Evolutionary conservation across 2,329 filamentous ascomycete genomes (phyloP), one percentile per base, ranked within the genome.

Genomic region (Penicillium griseofulvum): DNA sequence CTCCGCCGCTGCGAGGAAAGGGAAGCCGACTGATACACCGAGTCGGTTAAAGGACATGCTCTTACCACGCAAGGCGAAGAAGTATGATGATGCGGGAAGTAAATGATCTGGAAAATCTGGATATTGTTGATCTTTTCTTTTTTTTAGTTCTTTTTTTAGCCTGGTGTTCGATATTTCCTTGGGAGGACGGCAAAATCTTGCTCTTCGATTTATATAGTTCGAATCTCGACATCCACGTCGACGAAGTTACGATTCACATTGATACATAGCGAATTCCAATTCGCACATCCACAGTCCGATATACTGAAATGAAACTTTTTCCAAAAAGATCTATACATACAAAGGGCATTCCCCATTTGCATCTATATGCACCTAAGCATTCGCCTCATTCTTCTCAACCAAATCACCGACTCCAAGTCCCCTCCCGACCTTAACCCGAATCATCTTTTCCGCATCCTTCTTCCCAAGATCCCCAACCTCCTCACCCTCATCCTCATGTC

Each of bases 371-470:
- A 52, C 26, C 64, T 62, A 42, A 49, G 37, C 45, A 22, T 49
- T 33, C 5, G 44, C 17, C 65, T 79, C 77, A 67, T 78, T 79
- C 65, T 71, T 74, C 68, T 81, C 78, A 22, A 81, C 78, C 65
- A 81, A 66, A 65, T 81, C 78, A 2, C 87, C 89, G 0, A 96
- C 91, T 2, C 92, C 92, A 47, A 95, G 71, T 0, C 81, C 83
- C 66, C 91, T 80, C 16, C 92, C 92, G 48, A 97, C 88, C 76
- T 91, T 92, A 57, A 95, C 89, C 77, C 90, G 92, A 61, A 88
- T 81, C 85, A 88, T 89, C 71, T 84, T 86, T 66, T 84, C 81
- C 58, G 73, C 71, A 54, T 73, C 75, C 59, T 74, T 74, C 65
- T 78, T 79, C 17, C 86, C 87, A 14, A 85, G 76, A 45, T 87